Base-by-base conservation (phyloP, 768 basidiomycete species). In the Phanerodontia chrysosporium region DNA sequence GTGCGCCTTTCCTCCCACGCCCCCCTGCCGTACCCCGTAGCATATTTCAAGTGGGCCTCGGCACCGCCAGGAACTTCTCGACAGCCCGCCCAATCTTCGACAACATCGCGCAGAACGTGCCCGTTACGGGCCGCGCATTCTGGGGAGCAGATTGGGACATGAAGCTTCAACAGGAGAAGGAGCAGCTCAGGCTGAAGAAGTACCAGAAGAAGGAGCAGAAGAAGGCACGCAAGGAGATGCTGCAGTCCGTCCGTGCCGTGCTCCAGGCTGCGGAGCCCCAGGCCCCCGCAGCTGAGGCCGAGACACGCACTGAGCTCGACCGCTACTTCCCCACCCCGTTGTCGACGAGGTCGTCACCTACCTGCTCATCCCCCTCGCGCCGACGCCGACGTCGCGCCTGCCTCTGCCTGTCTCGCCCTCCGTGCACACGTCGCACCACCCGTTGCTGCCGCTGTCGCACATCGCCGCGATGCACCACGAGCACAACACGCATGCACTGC, bases 61-160 rank as follows among this genome's bases (percentile, higher is more conserved):
- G 89, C 36, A 80, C 83, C 0, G 89, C 86, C 0, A 78, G 92
- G 36, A 89, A 84, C 65, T 95, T 94, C 70, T 84, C 85, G 24
- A 82, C 85, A 2, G 80, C 78, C 12, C 83, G 87, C 2, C 87
- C 89, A 2, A 79, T 92, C 45, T 92, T 93, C 76, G 85, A 91
- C 69, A 85, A 89, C 68, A 70, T 95, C 44, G 83, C 84, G 1
- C 82, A 92, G 68, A 74, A 74, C 55, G 84, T 90, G 0, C 92
- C 92, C 7, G 73, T 95, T n/a, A 79, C 83, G 1, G 82, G 81
- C 9, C 81, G 92, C 27, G 86, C 92, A 2, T 75, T 92, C 45
- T 84, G 83, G 68, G 87, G 92, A 69, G 84, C 82, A 0, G 89
- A 92, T 67, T 82, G 83, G 78, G 84, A 91, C 44, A 30, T 84